Percentiles rank a stretch among this genome's conserved stretches.
phyloP scores from a whole-genome alignment of 148 eudicot species.

The Nepenthes mirabilis region DNA sequence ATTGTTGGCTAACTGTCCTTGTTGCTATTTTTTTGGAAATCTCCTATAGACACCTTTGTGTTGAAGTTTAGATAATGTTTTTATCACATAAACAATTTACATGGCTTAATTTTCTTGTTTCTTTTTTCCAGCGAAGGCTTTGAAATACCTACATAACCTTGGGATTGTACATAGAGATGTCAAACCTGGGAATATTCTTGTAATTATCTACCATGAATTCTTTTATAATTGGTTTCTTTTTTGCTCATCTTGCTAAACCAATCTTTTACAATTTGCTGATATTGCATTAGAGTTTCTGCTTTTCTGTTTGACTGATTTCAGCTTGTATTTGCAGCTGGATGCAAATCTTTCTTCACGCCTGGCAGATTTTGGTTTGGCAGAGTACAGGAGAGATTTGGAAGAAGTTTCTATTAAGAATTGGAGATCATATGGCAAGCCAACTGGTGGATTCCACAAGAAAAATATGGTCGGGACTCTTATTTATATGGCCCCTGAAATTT shows the following conservation, averaged over 20 bases:
- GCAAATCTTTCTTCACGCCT: slow-evolving; percentile 51
- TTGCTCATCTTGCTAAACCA: slow-evolving; percentile 1
- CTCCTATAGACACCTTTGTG: background rate
- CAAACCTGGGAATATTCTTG: slow-evolving; percentile 95
- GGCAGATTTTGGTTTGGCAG: slow-evolving; percentile 95
- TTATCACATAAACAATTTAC: background rate
- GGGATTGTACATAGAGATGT: slow-evolving; percentile 94
- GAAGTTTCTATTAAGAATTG: slow-evolving; percentile 52
- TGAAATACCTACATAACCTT: slow-evolving; percentile 71
- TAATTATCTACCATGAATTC: slow-evolving; percentile 34
- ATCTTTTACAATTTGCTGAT: background rate
- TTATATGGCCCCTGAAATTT: slow-evolving; percentile 98
- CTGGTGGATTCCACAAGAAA: slow-evolving; percentile 95
- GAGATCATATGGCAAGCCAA: slow-evolving; percentile 94
- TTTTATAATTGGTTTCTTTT: slow-evolving; percentile 5
- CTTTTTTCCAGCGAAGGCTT: slow-evolving; percentile 63
- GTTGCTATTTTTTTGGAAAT: background rate
- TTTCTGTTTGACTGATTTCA: background rate
- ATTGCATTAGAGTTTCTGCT: background rate
- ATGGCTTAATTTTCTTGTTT: slow-evolving; percentile 2
- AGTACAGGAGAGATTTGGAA: slow-evolving; percentile 57
- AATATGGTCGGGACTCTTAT: slow-evolving; percentile 96
- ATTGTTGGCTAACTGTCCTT: background rate
- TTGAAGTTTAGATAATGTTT: background rate
- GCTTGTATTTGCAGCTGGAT: slow-evolving; percentile 48